phyloP scores from a whole-genome alignment of 495 filamentous ascomycete genomes.

The Penicillium pancosmium region DNA sequence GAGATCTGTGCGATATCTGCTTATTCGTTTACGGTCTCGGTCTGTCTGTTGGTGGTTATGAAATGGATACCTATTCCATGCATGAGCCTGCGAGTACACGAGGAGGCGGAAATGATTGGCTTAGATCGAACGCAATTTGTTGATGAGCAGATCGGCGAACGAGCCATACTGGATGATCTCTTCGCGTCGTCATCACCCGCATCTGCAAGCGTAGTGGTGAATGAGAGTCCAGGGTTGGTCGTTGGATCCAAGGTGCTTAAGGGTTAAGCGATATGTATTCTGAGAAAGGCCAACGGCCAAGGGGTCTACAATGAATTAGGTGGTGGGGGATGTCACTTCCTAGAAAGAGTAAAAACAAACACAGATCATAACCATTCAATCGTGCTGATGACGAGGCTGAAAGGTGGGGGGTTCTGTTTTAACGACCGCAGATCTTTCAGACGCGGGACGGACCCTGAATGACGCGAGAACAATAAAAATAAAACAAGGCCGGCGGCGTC shows the following conservation, averaged over 20 bases:
- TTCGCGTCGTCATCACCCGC: slow-evolving; percentile 24
- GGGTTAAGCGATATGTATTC: slow-evolving; percentile 3
- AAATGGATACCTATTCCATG: slow-evolving; percentile 55
- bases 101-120: slow-evolving; percentile 59
- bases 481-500: slow-evolving; percentile 4
- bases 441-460: slow-evolving; percentile 15
- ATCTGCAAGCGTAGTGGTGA: slow-evolving; percentile 14
- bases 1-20: slow-evolving; percentile 59
- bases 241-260: slow-evolving; percentile 16
- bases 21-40: slow-evolving; percentile 58
- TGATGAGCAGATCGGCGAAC: slow-evolving; percentile 61
- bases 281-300: neutral
- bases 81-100: slow-evolving; percentile 57
- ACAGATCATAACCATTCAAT: slow-evolving; percentile 13
- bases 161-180: slow-evolving; percentile 31
- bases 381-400: slow-evolving; percentile 17
- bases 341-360: slow-evolving; percentile 6
- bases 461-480: slow-evolving; percentile 13
- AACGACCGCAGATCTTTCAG: slow-evolving; percentile 16
- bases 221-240: slow-evolving; percentile 15
- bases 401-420: slow-evolving; percentile 19
- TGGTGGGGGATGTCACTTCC: slow-evolving; percentile 19
- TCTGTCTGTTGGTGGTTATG: slow-evolving; percentile 53
- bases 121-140: slow-evolving; percentile 60
- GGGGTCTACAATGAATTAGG: slow-evolving; percentile 8